Conservation (phyloP, 75 land plant species). For the Chamaecyparis obtusa region DNA sequence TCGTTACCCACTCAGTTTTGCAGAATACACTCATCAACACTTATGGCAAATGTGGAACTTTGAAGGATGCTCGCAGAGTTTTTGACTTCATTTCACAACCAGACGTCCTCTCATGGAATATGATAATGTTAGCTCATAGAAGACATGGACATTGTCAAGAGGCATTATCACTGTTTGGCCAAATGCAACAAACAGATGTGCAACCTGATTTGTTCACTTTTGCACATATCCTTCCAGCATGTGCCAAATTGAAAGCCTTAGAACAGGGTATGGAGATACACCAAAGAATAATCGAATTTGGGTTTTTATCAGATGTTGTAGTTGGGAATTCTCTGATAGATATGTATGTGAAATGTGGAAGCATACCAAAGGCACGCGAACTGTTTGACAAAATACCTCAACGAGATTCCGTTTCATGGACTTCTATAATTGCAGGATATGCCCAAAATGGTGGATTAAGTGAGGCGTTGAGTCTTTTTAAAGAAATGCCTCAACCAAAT, state of each 20-base stretch:
- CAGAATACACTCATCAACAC: neutral
- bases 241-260: neutral
- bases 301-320: constrained; percentile 12
- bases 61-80: constrained; percentile 8
- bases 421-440: constrained; percentile 49
- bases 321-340: constrained; percentile 18
- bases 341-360: too few relatives aligned
- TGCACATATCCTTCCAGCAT: neutral
- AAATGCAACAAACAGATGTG: neutral
- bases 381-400: too few relatives aligned
- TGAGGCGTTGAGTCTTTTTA: constrained; percentile 26
- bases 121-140: too few relatives aligned
- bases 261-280: neutral
- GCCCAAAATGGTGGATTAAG: constrained; percentile 28
- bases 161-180: neutral
- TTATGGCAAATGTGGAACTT: constrained; percentile 3
- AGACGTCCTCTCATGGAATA: too few relatives aligned
- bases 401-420: constrained; percentile 45
- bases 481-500: neutral
- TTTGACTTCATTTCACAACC: neutral
- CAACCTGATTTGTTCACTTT: neutral
- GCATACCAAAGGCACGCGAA: too few relatives aligned
- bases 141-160: too few relatives aligned
- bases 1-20: too few relatives aligned
- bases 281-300: neutral